These are phyloP conservation scores for Pestalotiopsis sp. DNA, from an alignment of 2,329 filamentous ascomycete species.

Conservation along the genomic window DNA sequence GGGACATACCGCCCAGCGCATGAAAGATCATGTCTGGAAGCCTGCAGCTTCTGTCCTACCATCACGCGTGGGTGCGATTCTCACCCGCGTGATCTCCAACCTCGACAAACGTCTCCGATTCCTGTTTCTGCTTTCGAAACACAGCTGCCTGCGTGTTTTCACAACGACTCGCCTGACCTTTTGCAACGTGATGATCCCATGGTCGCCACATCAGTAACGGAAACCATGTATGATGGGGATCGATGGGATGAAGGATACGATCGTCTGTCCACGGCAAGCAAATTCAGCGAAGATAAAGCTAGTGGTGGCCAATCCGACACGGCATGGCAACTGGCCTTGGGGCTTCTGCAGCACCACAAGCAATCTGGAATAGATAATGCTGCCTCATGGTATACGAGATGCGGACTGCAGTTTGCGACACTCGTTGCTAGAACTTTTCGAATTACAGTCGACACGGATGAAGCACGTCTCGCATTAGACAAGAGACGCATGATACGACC, in stretches of 20 bases:
- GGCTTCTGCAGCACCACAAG: neutral
- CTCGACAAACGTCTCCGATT: neutral
- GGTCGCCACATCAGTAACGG: neutral
- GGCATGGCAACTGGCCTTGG: neutral
- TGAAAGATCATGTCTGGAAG: neutral
- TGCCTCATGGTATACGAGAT: neutral
- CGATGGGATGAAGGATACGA: neutral
- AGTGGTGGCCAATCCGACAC: neutral
- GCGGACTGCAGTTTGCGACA: neutral
- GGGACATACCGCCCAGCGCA: neutral
- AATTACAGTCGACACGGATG: neutral
- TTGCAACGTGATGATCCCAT: neutral
- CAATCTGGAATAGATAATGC: neutral
- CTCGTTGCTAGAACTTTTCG: neutral
- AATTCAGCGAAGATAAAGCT: neutral
- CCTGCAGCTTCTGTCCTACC: neutral
- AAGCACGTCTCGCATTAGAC: neutral
- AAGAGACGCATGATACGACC: neutral
- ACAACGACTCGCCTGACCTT: neutral
- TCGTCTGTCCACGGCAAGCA: neutral
- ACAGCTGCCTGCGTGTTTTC: neutral
- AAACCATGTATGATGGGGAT: neutral
- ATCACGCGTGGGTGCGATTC: neutral
- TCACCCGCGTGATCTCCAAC: neutral
- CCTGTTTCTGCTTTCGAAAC: neutral